These are phyloP conservation scores for Phylloporus sp. DNA, from an alignment of 768 basidiomycete genomes.

Conservation along the genomic window DNA sequence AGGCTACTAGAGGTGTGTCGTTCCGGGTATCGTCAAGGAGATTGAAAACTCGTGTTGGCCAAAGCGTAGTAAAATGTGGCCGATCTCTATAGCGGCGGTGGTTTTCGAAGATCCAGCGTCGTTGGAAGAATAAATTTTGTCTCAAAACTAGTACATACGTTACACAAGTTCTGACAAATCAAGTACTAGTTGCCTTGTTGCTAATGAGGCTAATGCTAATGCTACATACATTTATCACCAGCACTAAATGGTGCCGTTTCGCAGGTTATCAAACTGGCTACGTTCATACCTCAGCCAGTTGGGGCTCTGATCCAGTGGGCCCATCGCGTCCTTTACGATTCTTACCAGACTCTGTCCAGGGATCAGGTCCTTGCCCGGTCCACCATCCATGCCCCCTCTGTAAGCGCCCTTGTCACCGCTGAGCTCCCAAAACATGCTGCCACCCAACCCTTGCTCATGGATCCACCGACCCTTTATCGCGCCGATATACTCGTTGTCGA, in stretches of 20 bases:
- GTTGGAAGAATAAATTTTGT: too few relatives aligned
- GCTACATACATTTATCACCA: not conserved
- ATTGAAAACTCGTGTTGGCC: not conserved
- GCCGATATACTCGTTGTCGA: slow-evolving; percentile 68
- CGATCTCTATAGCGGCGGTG: not conserved
- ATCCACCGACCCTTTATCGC: slow-evolving; percentile 81
- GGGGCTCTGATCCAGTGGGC: slow-evolving; percentile 57
- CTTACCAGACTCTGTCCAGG: slow-evolving; percentile 68
- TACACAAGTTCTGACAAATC: too few relatives aligned
- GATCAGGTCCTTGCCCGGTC: slow-evolving; percentile 70
- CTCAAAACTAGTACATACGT: too few relatives aligned
- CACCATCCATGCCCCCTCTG: slow-evolving; percentile 71
- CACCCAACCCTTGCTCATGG: slow-evolving; percentile 68
- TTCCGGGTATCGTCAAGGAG: slow-evolving; percentile 6
- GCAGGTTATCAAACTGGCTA: slow-evolving; percentile 79
- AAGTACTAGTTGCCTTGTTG: not conserved
- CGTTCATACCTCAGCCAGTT: slow-evolving; percentile 83
- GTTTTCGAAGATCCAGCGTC: not conserved
- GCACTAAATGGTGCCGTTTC: slow-evolving; percentile 53
- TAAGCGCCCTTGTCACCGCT: slow-evolving; percentile 76
- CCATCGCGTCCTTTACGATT: slow-evolving; percentile 78
- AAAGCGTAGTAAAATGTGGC: not conserved
- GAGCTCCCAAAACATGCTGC: slow-evolving; percentile 94
- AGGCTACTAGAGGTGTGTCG: slow-evolving; percentile 5
- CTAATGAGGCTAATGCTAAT: not conserved